Conservation (phyloP, 1,284 basidiomycete species). For the Thecaphora frezii region DNA sequence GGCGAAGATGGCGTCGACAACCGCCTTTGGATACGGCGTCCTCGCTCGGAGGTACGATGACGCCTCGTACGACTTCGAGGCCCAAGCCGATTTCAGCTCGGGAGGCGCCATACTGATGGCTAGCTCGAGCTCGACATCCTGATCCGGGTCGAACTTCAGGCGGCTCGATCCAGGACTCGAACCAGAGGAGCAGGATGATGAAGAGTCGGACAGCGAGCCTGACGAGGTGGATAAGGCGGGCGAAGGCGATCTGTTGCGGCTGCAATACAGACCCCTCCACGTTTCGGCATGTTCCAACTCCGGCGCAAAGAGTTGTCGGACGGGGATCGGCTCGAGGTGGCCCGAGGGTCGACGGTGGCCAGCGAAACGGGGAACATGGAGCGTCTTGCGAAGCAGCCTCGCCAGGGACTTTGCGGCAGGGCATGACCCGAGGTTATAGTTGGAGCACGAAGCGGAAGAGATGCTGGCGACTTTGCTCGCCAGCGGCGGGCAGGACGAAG, state of each 20-base stretch:
- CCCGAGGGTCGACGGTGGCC: not conserved
- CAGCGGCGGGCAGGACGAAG: no score
- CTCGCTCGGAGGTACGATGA: constrained; percentile 29
- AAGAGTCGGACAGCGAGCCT: not conserved
- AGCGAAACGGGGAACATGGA: no score
- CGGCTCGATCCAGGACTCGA: not conserved
- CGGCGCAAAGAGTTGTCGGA: no score
- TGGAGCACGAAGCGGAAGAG: no score
- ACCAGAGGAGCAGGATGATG: not conserved
- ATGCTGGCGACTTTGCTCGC: no score
- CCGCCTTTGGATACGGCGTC: constrained; percentile 30
- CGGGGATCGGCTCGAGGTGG: not conserved
- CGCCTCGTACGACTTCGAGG: constrained; percentile 27
- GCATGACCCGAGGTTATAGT: no score
- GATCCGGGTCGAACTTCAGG: constrained; percentile 11
- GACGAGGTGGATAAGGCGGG: not conserved
- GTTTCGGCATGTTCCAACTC: no score
- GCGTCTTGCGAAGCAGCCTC: no score
- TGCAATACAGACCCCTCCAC: no score
- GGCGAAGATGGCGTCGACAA: constrained; percentile 24
- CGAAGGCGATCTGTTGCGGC: no score
- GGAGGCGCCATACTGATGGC: constrained; percentile 31
- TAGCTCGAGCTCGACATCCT: constrained; percentile 29
- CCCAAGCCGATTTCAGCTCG: constrained; percentile 26
- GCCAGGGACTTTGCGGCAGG: no score